Evolutionary conservation across 495 filamentous ascomycete species (phyloP), one percentile per base, ranked within the genome.

Genomic region (Aspergillus heteromorphus): DNA sequence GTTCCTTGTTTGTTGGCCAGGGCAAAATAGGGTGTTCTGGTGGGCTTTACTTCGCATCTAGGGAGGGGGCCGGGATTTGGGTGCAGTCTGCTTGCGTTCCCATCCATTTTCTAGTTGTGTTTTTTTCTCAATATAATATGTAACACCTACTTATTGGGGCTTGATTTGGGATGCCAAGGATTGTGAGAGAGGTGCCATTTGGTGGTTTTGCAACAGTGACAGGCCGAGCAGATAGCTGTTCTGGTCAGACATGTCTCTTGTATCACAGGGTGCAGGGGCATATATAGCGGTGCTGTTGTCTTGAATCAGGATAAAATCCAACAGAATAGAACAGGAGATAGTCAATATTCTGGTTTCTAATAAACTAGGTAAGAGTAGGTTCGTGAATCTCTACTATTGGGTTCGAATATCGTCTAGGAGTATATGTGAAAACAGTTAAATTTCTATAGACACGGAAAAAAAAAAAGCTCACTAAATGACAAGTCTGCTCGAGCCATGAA

Each of bases 1-100:
- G 53, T 65, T 65, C 49, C 55, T 62, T 55, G 45, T 63, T 52
- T 43, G 38, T 49, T 54, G 59, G 51, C 34, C 47, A 34, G 56
- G 49, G 43, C 18, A 45, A 57, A 58, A 52, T 23, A 31, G 58
- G 66, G 65, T 65, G 56, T 69, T 67, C 45, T 45, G 55, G 54
- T 55, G 55, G 23, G 19, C 18, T 61, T 60, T 62, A 53, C 49
- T 57, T 53, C 50, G 36, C 36, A 30, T 45, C 30, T 53, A 16
- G 36, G 53, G 53, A 51, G 53, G 51, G 20, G 20, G 38, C 31
- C 58, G 53, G 53, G 30, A 16, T 29, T 29, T 47, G 20, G 23
- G 41, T 53, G 9, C 20, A 55, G 51, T 57, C 6, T 34, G 41
- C 45, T 53, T 47, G 16, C 21, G 31, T 25, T 54, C 45, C 49